Conservation (phyloP, 2,329 filamentous ascomycete genomes). For the Claviceps sp. region DNA sequence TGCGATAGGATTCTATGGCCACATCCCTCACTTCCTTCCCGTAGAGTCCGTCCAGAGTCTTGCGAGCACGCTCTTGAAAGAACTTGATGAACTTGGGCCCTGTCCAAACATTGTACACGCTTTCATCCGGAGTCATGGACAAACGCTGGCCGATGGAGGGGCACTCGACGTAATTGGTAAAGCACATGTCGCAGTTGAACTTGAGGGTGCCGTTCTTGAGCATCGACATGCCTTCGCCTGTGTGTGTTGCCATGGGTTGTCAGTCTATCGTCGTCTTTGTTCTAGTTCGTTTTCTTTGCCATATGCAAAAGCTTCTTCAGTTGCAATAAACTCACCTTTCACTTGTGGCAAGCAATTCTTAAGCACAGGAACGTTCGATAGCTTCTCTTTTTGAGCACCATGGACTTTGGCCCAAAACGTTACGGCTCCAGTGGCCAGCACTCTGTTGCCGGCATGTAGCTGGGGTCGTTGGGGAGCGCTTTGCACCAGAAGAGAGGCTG, state of each 20-base stretch:
- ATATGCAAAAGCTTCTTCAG: neutral
- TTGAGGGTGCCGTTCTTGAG: slow-evolving; percentile 39
- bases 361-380: slow-evolving; percentile 39
- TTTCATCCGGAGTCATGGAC: slow-evolving; percentile 32
- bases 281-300: neutral
- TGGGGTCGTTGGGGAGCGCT: slow-evolving; percentile 28
- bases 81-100: slow-evolving; percentile 23
- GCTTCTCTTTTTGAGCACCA: slow-evolving; percentile 31
- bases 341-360: slow-evolving; percentile 29
- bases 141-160: slow-evolving; percentile 35
- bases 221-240: slow-evolving; percentile 30
- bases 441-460: slow-evolving; percentile 37
- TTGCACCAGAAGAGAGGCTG: slow-evolving; percentile 37
- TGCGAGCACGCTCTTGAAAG: slow-evolving; percentile 30
- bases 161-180: slow-evolving; percentile 37
- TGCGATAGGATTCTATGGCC: slow-evolving; percentile 28
- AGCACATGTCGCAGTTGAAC: slow-evolving; percentile 46
- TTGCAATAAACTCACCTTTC: slow-evolving; percentile 21
- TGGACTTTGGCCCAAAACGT: slow-evolving; percentile 26
- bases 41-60: slow-evolving; percentile 27
- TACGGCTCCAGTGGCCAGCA: slow-evolving; percentile 42
- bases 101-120: slow-evolving; percentile 29
- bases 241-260: neutral
- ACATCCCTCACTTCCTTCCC: slow-evolving; percentile 25
- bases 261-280: neutral